Conservation (phyloP, 1,284 basidiomycete species). For the Chiua sp. region DNA sequence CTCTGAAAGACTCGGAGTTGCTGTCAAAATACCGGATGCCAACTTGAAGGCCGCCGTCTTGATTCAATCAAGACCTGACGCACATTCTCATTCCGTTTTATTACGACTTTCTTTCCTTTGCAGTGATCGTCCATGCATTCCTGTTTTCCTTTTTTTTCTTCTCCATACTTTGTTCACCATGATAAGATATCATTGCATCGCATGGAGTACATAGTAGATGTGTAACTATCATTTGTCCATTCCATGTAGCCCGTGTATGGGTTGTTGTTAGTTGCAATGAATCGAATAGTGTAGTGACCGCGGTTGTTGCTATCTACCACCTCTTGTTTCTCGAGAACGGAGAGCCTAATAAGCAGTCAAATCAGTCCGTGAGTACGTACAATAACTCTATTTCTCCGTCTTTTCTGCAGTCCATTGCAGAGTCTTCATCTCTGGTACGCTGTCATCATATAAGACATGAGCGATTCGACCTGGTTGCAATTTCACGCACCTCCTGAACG, state of each 20-base stretch:
- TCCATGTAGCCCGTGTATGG: too few species aligned
- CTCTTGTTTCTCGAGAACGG: background rate
- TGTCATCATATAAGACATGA: background rate
- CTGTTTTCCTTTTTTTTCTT: background rate
- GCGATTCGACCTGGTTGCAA: background rate
- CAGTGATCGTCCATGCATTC: background rate
- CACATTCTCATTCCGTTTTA: too few species aligned
- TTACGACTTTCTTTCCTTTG: background rate
- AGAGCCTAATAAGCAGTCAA: background rate
- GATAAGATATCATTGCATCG: slow-evolving; percentile 9
- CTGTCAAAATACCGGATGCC: too few species aligned
- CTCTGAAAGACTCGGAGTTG: too few species aligned
- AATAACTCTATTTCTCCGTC: slow-evolving; percentile 3
- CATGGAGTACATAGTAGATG: slow-evolving; percentile 12
- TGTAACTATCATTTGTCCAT: too few species aligned
- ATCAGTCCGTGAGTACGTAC: slow-evolving; percentile 3
- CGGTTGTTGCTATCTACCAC: background rate
- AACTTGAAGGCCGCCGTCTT: too few species aligned
- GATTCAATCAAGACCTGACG: too few species aligned
- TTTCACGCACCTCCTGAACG: slow-evolving; percentile 1
- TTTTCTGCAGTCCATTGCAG: slow-evolving; percentile 24
- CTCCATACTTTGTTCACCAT: slow-evolving; percentile 6
- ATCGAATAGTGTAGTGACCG: too few species aligned
- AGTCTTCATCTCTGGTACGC: slow-evolving; percentile 30
- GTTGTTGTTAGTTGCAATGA: too few species aligned